Base-by-base conservation (phyloP, 2,329 filamentous ascomycete species). In the Verticillium longisporum region DNA sequence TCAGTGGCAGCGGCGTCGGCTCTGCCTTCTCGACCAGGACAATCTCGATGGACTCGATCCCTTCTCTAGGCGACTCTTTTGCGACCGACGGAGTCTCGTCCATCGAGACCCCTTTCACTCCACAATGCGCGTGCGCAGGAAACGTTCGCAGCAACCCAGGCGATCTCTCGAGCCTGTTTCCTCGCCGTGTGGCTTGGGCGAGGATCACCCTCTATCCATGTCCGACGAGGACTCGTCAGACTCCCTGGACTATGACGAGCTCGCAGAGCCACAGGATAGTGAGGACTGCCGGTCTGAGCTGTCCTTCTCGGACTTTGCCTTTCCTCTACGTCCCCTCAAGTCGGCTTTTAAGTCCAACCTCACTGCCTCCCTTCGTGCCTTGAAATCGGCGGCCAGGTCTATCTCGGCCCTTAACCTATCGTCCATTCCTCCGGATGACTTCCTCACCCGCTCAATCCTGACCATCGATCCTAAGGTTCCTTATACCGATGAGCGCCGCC, bases 261-360 rank as follows among this genome's bases (percentile, higher is more conserved):
- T 68, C 13, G 64, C 67, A 15, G 60, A 65, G 37, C 65, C 66
- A 6, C 68, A 65, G 34, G 66, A 68, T 31, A 69, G 76, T 56
- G 67, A 71, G 55, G 70, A 74, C 60, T 61, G 71, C 63, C 72
- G 73, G 57, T 72, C 72, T 7, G 71, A 73, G 31, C 62, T 70
- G 50, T 68, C 70, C 3, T 70, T 66, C 3, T 67, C 67, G 10
- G 61, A 66, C 60, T 70, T 74, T 33, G 66, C 71, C 1, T 68
- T 74, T 54, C 73, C 74, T n/a, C 74, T 82, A 62, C 78, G 75
- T 57, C 83, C 83, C 2, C 74, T 86, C 38, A 77, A 78, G 61
- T 80, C 80, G 38, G 86, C 81, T 6, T 89, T 89, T 75, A 88
- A 88, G 71, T 89, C 86, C 3, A 89, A 89, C 68, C 71, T 89